Conservation (phyloP, 2,329 filamentous ascomycete genomes). For the Monilinia fructicola region DNA sequence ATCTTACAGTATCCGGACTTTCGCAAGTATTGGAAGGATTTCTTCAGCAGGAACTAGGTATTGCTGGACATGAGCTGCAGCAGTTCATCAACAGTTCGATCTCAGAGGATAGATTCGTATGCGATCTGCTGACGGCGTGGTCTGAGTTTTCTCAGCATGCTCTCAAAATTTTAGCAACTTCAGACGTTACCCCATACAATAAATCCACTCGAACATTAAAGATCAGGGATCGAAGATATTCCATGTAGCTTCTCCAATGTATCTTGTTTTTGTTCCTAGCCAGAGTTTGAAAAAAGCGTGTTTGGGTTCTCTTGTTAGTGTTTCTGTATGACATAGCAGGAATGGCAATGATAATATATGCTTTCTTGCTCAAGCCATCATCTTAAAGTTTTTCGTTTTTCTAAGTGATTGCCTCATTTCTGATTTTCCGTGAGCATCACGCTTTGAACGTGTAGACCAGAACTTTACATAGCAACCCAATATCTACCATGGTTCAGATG, state of each 20-base stretch:
- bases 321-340: background rate
- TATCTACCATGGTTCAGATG: background rate
- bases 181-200: background rate
- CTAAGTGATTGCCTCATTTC: background rate
- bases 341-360: slow-evolving; percentile 2
- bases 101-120: slow-evolving; percentile 22
- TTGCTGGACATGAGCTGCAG: slow-evolving; percentile 13
- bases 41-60: background rate
- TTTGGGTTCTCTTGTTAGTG: background rate
- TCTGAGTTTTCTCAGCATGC: slow-evolving; percentile 23
- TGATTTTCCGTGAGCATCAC: background rate
- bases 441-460: no score
- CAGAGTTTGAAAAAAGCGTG: background rate
- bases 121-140: slow-evolving; percentile 20
- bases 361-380: background rate
- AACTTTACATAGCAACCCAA: background rate
- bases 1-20: slow-evolving; percentile 13
- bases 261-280: background rate
- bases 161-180: background rate
- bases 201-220: slow-evolving; percentile 8
- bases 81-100: slow-evolving; percentile 19
- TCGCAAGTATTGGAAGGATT: slow-evolving; percentile 14
- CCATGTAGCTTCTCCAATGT: slow-evolving; percentile 14
- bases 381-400: background rate
- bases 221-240: slow-evolving; percentile 16